Base-by-base conservation (phyloP, 345 rosid species). In the Salix koriyanagi region DNA sequence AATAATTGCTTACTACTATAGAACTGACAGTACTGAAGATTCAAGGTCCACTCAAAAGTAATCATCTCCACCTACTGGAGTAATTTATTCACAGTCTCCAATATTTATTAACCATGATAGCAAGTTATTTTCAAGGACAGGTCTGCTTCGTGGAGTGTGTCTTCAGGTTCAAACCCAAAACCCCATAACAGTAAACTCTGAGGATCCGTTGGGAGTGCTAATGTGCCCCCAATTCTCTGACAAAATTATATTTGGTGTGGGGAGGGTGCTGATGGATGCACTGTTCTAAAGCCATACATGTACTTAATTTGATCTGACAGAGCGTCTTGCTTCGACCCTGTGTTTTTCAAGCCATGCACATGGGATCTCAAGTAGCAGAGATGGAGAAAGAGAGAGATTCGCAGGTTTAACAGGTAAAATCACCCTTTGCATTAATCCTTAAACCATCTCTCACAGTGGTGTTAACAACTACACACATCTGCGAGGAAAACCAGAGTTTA, bases 201-300 rank as follows among this genome's bases (percentile, higher is more conserved):
- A 66, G 70, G 70, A 65, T 84, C 87, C 91, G 91, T 86, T 84
- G 90, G 37, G 37, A 34, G 37, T 34, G 71, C 52, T 77, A 32
- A 79, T 64, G 85, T 81, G 82, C 85, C 85, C 89, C 90, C 81
- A 86, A 86, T 87, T 89, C 90, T 82, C 90, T 83, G 93, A 86
- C 89, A 85, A 83, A 36, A 67, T 78, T 74, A 74, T 41, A 10
- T 41, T 7, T 70, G 79, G 32, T 50, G 54, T 16, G 41, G 3
- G 37, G 69, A 67, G 62, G 1, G 50, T 41, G 64, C 28, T 9
- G 6, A 13, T 42, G 14, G 42, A 60, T 62, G 58, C 72, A 28
- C 74, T 32, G 7, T 56, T 61, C 16, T 4, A 65, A 12, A 26
- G 65, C 73, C 37, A 16, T 1, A 12, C 19, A 54, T 37, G 34